Evolutionary conservation across 2,329 filamentous ascomycete species (phyloP).

Genomic region (Fusarium gaditjirri): DNA sequence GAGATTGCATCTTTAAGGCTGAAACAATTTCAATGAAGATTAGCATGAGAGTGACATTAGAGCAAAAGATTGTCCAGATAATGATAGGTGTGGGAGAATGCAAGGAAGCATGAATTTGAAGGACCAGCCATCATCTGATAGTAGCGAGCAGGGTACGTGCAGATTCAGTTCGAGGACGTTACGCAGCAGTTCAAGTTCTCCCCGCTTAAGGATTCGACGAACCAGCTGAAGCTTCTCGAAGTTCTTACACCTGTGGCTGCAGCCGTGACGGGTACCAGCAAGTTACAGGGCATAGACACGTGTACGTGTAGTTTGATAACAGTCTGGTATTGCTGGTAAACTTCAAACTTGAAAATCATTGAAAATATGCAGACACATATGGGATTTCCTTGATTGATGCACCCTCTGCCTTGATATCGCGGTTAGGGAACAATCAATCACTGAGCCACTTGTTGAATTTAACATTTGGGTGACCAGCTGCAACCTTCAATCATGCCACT

Average conservation of each 20-base stretch:
- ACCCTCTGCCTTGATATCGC: conserved; percentile 22
- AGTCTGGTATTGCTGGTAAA: conserved; percentile 8
- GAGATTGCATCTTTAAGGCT: conserved; percentile 31
- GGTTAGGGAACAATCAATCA: background rate
- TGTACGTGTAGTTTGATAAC: conserved; percentile 27
- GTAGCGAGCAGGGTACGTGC: conserved; percentile 6
- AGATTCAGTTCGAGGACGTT: conserved; percentile 13
- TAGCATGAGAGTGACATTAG: background rate
- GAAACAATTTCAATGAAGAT: conserved; percentile 27
- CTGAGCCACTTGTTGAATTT: conserved; percentile 4
- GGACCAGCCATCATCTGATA: background rate
- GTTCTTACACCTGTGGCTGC: conserved; percentile 22
- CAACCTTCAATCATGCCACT: conserved; percentile 16
- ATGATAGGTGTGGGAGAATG: background rate
- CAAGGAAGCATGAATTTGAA: background rate
- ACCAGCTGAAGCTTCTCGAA: conserved; percentile 26
- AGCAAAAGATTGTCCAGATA: background rate
- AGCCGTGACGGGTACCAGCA: conserved; percentile 33
- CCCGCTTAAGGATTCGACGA: conserved; percentile 9
- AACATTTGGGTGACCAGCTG: conserved; percentile 3
- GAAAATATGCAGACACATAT: background rate
- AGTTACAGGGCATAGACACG: conserved; percentile 18
- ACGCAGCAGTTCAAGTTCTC: conserved; percentile 22
- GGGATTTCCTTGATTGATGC: conserved; percentile 8
- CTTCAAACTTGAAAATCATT: conserved; percentile 6